Base-by-base conservation (phyloP, 192 early-diverging fungal genomes). In the Jimgerdemannia lactiflua region DNA sequence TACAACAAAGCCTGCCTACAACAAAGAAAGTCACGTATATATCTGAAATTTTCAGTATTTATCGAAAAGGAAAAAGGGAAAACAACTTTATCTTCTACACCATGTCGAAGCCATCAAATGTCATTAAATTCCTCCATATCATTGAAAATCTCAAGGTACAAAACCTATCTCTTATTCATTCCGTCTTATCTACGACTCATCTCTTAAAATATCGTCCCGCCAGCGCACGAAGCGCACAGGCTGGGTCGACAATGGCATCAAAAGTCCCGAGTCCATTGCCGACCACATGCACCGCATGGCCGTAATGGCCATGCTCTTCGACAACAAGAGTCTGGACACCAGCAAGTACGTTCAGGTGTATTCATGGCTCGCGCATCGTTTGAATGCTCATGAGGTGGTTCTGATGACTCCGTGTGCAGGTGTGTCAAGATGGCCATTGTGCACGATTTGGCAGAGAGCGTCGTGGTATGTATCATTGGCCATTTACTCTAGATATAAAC, bases 201-300 rank as follows among this genome's bases (percentile, higher is more conserved):
- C 49, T 10, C 14, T 14, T 14, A 10, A 59, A 59, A 59, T 2
- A 6, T 1, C 14, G 14, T 59, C 49, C 49, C 49, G 8, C 49
- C 6, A 95, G 93, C 86, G 86, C 74, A 98, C 96, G 14, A 96
- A 96, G 79, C 85, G 96, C 72, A 97, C 96, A 18, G 97, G 97
- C 41, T 98, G 97, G 97, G 67, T 98, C 65, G 88, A 95, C 79
- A 75, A 86, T 78, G 84, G 85, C 0, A 85, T 98, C 64, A 66
- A 80, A 17, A 77, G 82, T 11, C 88, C 95, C 71, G 97, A 98
- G 76, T 95, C 94, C 4, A 96, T 98, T 49, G 86, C 90, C 17
- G 97, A 98, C 82, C 97, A 98, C 81, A 98, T 98, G 97, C 89
- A 97, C 86, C 88, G 96, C 18, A 97, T 98, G 95, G 86, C 89